Evolutionary conservation across 805 yeast genomes (phyloP).

Genomic region (Yarrowia divulgata): DNA sequence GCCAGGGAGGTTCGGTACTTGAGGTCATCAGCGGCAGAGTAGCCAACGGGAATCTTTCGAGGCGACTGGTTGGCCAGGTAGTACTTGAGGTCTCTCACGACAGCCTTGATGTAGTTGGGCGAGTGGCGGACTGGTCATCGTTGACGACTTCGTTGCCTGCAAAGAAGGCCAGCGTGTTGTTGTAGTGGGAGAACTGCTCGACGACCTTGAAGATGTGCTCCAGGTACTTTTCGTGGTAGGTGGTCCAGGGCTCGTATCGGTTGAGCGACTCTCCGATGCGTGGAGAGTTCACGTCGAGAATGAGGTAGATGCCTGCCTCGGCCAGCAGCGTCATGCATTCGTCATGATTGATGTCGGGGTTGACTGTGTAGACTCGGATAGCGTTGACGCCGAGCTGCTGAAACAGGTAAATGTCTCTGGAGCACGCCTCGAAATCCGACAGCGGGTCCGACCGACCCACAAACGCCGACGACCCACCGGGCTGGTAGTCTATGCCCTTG

Average conservation of each 20-base stretch:
- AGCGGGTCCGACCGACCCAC: slow-evolving; percentile 68
- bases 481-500: slow-evolving; percentile 89
- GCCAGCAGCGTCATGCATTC: slow-evolving; percentile 76
- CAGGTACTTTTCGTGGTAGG: slow-evolving; percentile 82
- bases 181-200: slow-evolving; percentile 77
- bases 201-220: slow-evolving; percentile 89
- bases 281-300: slow-evolving; percentile 92
- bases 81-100: slow-evolving; percentile 83
- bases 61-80: slow-evolving; percentile 66
- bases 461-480: slow-evolving; percentile 86
- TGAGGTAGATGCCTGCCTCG: slow-evolving; percentile 89
- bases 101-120: slow-evolving; percentile 95
- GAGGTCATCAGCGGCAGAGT: slow-evolving; percentile 89
- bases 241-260: slow-evolving; percentile 72
- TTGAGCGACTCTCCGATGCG: slow-evolving; percentile 64
- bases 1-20: slow-evolving; percentile 76
- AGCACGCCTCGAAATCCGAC: slow-evolving; percentile 71
- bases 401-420: slow-evolving; percentile 76
- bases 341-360: slow-evolving; percentile 75
- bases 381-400: slow-evolving; percentile 70
- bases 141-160: slow-evolving; percentile 98
- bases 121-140: slow-evolving; percentile 70
- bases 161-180: slow-evolving; percentile 88
- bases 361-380: slow-evolving; percentile 85
- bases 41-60: slow-evolving; percentile 89